Percentiles rank a stretch among this genome's conserved stretches.
Evolutionary conservation across 2,329 filamentous ascomycete genomes (phyloP).

Genomic region (Coniochaeta sp.): DNA sequence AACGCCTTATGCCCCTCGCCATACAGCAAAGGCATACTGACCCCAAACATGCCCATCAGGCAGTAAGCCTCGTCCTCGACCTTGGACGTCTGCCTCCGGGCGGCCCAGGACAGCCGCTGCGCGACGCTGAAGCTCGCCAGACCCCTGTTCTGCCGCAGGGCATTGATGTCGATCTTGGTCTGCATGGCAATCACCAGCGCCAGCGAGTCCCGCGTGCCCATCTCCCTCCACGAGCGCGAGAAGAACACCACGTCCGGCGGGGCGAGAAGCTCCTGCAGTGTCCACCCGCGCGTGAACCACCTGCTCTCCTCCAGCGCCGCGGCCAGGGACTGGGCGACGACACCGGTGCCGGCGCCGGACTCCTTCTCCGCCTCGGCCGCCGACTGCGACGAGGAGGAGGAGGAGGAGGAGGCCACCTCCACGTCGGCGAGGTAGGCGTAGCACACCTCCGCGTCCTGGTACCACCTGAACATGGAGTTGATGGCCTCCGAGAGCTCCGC

Average conservation of each 20-base stretch:
- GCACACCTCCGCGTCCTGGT: conserved; percentile 1
- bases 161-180: not conserved
- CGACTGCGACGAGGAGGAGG: too few species aligned
- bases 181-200: not conserved
- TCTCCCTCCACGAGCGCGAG: not conserved
- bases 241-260: not conserved
- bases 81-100: conserved; percentile 13
- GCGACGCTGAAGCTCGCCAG: conserved; percentile 1
- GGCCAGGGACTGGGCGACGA: not conserved
- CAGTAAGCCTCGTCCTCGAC: conserved; percentile 19
- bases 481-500: not conserved
- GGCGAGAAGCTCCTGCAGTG: not conserved
- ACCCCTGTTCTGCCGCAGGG: not conserved
- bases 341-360: not conserved
- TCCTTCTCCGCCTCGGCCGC: not conserved
- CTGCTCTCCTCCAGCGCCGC: not conserved
- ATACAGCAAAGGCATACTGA: conserved; percentile 20
- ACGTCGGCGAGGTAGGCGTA: conserved; percentile 3
- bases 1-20: conserved; percentile 9
- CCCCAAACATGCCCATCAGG: conserved; percentile 18
- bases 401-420: not conserved
- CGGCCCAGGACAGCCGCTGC: conserved; percentile 16
- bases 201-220: not conserved
- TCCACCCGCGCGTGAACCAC: conserved; percentile 1
- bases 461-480: conserved; percentile 1